phyloP scores from a whole-genome alignment of 768 basidiomycete species.

The Calocera viscosa region DNA sequence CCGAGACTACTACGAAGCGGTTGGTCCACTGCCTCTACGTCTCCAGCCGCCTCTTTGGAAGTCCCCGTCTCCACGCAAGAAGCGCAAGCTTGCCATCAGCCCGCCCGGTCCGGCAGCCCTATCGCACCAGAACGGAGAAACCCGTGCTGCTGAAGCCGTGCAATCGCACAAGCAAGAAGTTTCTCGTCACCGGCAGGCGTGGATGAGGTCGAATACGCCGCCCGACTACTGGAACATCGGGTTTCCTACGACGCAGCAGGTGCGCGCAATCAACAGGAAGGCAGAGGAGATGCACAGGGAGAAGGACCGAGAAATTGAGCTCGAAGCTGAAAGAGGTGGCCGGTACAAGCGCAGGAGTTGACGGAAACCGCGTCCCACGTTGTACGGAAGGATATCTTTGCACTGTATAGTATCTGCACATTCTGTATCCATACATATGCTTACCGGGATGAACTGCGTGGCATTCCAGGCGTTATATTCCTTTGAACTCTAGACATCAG shows the following conservation, averaged over 20 bases:
- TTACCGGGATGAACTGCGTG: too few relatives aligned
- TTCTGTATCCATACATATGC: conserved; percentile 17
- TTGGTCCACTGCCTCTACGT: conserved; percentile 57
- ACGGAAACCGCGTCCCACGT: neutral
- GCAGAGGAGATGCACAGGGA: conserved; percentile 60
- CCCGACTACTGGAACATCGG: conserved; percentile 81
- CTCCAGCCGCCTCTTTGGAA: conserved; percentile 64
- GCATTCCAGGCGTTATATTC: too few relatives aligned
- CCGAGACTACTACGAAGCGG: conserved; percentile 66
- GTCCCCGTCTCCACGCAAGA: conserved; percentile 34
- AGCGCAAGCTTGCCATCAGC: conserved; percentile 18
- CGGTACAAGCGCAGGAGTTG: conserved; percentile 10
- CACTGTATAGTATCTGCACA: conserved; percentile 1
- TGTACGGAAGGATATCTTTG: neutral
- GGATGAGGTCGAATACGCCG: conserved; percentile 61
- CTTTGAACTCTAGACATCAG: too few relatives aligned
- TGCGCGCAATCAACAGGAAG: conserved; percentile 54
- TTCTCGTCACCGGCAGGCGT: conserved; percentile 59
- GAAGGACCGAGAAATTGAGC: conserved; percentile 48
- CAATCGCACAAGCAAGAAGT: conserved; percentile 54
- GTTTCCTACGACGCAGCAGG: conserved; percentile 78
- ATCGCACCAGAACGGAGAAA: conserved; percentile 23
- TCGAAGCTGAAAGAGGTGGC: conserved; percentile 41
- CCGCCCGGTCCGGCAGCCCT: conserved; percentile 23
- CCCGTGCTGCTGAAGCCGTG: conserved; percentile 23